Base-by-base conservation (phyloP, 495 filamentous ascomycete species). In the Penicillium waksmanii region DNA sequence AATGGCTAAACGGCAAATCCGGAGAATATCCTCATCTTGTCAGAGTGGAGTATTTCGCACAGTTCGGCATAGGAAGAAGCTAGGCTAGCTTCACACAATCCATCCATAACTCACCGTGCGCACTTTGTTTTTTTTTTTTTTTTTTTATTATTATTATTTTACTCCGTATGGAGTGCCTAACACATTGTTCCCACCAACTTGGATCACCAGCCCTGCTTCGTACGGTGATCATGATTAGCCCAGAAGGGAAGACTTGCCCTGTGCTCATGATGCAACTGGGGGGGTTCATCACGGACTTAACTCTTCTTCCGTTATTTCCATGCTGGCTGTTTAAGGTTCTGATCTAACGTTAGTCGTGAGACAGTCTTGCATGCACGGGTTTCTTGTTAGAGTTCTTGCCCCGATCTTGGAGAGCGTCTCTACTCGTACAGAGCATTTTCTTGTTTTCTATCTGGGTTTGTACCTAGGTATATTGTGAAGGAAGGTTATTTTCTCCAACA, bases 231-330 rank as follows among this genome's bases (percentile, higher is more conserved):
- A 27, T 25, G 46, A 27, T 27, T 15, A 48, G 11, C 42, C 42
- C 4, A 18, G 15, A 48, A 25, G 5, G 46, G 46, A 48, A 48
- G 46, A 27, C 46, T 48, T 48, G 46, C 46, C 46, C 46, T 25
- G 46, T 48, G 46, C 46, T 23, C 46, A 23, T 48, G 46, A 48
- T 48, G n/a, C 42, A 44, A 44, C 13, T 40, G 42, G 36, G 36
- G 35, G 36, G 4, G 5, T 27, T 48, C n/a, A 23, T 48, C 46
- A 48, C 46, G 46, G 46, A 48, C 18, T 48, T 27, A 48, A 48
- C 21, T 48, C 46, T 31, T 7, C 18, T 19, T 48, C 46, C 46
- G 46, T 23, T 23, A 25, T 27, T 27, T 23, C n/a, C 7, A 12
- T 13, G 46, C 19, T 48, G 46, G 31, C 46, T 25, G 46, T 23